A percentile compares a stretch with the other conserved stretches of the same genome.
Conservation (phyloP, 495 filamentous ascomycete species). For the Podospora comata region DNA sequence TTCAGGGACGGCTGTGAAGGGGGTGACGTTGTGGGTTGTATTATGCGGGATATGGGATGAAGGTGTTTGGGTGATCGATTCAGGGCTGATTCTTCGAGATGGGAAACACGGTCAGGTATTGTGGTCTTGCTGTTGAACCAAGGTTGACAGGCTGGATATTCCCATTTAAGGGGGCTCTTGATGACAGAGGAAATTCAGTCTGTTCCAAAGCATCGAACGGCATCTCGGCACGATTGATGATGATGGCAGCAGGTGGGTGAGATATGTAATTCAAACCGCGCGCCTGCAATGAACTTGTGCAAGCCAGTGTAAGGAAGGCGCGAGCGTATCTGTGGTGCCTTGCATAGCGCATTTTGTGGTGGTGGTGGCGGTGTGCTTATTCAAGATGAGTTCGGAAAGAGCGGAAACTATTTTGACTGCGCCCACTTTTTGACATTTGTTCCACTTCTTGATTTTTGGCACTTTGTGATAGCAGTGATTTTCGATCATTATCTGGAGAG, state of each 20-base stretch:
- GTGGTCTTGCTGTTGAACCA: not conserved
- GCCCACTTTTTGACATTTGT: not conserved
- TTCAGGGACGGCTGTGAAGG: not conserved
- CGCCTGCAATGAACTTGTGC: not conserved
- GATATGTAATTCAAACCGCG: not conserved
- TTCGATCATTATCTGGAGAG: not conserved
- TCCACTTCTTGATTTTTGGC: not conserved
- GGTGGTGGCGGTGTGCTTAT: not conserved
- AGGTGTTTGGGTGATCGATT: not conserved
- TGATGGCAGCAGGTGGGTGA: not conserved
- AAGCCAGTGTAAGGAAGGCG: not conserved
- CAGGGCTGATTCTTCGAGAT: not conserved
- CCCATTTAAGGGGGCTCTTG: not conserved
- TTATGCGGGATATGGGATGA: not conserved
- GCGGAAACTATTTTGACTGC: not conserved
- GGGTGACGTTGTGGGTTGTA: not conserved
- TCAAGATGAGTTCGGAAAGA: not conserved
- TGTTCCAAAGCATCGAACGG: not conserved
- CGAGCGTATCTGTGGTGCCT: not conserved
- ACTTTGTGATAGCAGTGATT: not conserved
- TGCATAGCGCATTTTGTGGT: not conserved
- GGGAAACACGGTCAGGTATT: not conserved
- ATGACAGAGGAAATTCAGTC: not conserved
- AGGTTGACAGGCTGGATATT: not conserved
- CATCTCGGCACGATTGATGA: not conserved